Percentiles rank a stretch among this genome's conserved stretches.
These are phyloP conservation scores for Citrus trifoliata DNA, from an alignment of 345 rosid genomes.

Conservation along the genomic window DNA sequence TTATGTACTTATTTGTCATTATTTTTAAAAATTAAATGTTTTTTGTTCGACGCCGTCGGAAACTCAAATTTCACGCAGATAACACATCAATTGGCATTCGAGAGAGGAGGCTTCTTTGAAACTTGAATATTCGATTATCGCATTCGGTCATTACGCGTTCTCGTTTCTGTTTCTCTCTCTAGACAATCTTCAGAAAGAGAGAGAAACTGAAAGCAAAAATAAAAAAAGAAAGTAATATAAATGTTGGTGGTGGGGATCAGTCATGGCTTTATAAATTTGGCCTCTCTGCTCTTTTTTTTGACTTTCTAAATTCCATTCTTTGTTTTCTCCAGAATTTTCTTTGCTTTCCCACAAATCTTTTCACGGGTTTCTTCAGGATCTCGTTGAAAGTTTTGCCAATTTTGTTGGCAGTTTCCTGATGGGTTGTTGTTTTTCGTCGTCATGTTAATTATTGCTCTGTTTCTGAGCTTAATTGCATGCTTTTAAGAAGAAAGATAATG, in stretches of 20 bases:
- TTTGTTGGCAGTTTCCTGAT: background rate
- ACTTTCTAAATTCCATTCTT: background rate
- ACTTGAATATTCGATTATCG: background rate
- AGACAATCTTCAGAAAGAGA: background rate
- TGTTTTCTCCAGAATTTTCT: background rate
- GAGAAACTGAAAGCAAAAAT: background rate
- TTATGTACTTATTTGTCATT: background rate
- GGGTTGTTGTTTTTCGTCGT: background rate
- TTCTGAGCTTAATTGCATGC: background rate
- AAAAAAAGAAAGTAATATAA: background rate
- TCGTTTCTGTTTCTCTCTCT: background rate
- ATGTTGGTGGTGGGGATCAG: background rate
- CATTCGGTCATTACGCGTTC: background rate
- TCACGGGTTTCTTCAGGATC: constrained; percentile 2
- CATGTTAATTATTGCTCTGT: background rate
- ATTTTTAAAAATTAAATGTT: background rate
- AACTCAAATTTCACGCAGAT: background rate
- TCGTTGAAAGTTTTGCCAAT: background rate
- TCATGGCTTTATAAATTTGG: background rate
- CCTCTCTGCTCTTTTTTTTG: background rate
- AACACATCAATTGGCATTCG: background rate
- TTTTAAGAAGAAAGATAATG: background rate
- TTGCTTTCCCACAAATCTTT: background rate
- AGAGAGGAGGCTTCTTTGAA: background rate
- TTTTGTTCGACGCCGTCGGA: background rate